Evolutionary conservation across 2,329 filamentous ascomycete genomes (phyloP).

Genomic region (Tolypocladium ophioglossoides): DNA sequence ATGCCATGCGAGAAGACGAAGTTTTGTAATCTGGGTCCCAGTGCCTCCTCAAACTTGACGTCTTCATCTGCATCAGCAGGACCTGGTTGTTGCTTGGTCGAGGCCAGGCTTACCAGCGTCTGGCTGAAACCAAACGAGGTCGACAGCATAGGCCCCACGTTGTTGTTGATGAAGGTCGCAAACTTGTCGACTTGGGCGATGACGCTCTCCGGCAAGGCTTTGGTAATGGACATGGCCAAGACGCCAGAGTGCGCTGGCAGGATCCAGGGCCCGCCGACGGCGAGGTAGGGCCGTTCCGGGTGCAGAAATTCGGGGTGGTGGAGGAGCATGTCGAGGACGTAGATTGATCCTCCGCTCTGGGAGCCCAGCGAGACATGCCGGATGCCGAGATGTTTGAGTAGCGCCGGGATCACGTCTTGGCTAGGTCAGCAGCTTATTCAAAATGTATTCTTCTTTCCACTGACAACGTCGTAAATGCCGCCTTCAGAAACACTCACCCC

Average conservation of each 20-base stretch:
- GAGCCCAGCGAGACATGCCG: slow-evolving; percentile 15
- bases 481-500: slow-evolving; percentile 8
- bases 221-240: slow-evolving; percentile 9
- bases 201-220: slow-evolving; percentile 10
- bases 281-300: slow-evolving; percentile 13
- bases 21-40: slow-evolving; percentile 8
- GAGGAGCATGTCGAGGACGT: slow-evolving; percentile 18
- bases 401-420: slow-evolving; percentile 15
- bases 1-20: slow-evolving; percentile 13
- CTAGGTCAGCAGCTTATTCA: neutral
- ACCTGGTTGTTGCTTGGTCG: neutral
- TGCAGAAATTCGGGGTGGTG: slow-evolving; percentile 16
- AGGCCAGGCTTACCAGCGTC: neutral
- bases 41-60: slow-evolving; percentile 10
- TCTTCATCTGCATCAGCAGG: neutral
- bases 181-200: slow-evolving; percentile 11
- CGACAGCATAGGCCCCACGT: slow-evolving; percentile 9
- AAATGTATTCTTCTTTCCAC: too few species aligned
- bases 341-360: slow-evolving; percentile 20
- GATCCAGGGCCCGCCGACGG: slow-evolving; percentile 20
- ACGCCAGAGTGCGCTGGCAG: slow-evolving; percentile 13
- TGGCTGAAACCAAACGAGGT: slow-evolving; percentile 2
- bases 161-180: slow-evolving; percentile 10
- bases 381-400: slow-evolving; percentile 22
- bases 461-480: neutral